A percentile compares a stretch with the other conserved stretches of the same genome.
Conservation (phyloP, 192 early-diverging fungal species). For the Gryganskiella cystojenkinii region DNA sequence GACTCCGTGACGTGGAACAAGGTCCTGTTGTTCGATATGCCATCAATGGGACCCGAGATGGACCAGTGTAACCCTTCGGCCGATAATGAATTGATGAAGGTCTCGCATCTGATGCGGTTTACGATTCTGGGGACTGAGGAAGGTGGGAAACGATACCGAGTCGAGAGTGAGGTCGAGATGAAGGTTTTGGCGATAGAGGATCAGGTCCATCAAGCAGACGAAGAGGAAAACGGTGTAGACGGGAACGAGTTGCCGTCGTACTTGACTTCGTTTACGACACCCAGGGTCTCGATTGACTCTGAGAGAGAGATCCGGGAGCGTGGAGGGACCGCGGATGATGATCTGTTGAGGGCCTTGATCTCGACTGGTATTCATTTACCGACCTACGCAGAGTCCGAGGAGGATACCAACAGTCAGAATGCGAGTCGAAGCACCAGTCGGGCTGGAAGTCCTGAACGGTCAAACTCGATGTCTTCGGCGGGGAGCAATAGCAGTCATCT, state of each 20-base stretch:
- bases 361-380: constrained; percentile 29
- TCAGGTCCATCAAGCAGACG: neutral
- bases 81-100: constrained; percentile 40
- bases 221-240: neutral
- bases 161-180: constrained; percentile 33
- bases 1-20: constrained; percentile 40
- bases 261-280: constrained; percentile 37
- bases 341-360: constrained; percentile 18
- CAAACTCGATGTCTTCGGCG: neutral
- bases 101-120: constrained; percentile 27
- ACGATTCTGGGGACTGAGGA: constrained; percentile 24
- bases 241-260: constrained; percentile 32
- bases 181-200: constrained; percentile 38
- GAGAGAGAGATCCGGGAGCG: constrained; percentile 14
- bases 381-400: constrained; percentile 49
- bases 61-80: constrained; percentile 37
- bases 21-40: constrained; percentile 48
- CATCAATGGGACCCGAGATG: constrained; percentile 20
- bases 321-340: constrained; percentile 10
- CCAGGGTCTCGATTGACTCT: constrained; percentile 22
- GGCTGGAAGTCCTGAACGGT: constrained; percentile 10
- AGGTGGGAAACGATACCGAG: constrained; percentile 17
- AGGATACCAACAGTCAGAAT: constrained; percentile 18
- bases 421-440: constrained; percentile 14
- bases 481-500: neutral